Evolutionary conservation across 2,329 filamentous ascomycete genomes (phyloP).

Genomic region (Fusarium lateritium): DNA sequence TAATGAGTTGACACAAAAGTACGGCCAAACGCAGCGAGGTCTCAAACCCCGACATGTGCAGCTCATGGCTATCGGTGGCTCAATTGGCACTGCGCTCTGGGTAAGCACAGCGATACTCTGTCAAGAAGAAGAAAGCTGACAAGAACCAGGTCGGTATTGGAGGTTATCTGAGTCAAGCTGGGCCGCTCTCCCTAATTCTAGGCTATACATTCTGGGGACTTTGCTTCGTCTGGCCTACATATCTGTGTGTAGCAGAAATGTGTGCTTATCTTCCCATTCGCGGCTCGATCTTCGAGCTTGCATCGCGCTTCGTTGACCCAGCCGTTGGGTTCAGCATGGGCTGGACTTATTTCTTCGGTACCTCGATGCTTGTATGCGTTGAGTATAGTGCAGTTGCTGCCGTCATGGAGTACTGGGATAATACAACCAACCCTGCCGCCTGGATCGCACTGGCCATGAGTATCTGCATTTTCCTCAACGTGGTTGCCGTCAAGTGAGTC

Average conservation of each 20-base stretch:
- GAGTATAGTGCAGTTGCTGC: conserved; percentile 61
- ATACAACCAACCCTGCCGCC: conserved; percentile 59
- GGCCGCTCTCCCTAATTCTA: conserved; percentile 60
- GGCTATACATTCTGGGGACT: conserved; percentile 61
- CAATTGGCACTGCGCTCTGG: conserved; percentile 62
- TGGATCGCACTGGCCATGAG: conserved; percentile 64
- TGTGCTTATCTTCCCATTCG: conserved; percentile 68
- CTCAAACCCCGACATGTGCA: conserved; percentile 60
- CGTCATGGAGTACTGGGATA: conserved; percentile 61
- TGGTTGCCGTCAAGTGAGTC: conserved; percentile 59
- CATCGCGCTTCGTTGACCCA: conserved; percentile 68
- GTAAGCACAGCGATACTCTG: conserved; percentile 13
- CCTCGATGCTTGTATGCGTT: conserved; percentile 61
- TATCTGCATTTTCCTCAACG: conserved; percentile 62
- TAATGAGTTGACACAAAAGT: conserved; percentile 29
- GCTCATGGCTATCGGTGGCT: conserved; percentile 64
- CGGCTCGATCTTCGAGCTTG: conserved; percentile 68
- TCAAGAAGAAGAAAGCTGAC: background rate
- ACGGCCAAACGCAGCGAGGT: conserved; percentile 53
- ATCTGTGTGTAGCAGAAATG: conserved; percentile 69
- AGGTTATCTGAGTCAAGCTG: conserved; percentile 58
- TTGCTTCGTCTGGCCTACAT: conserved; percentile 60
- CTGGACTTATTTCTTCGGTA: conserved; percentile 64
- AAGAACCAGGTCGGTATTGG: conserved; percentile 55
- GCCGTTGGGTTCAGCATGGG: conserved; percentile 65